Evolutionary conservation across 352 stramenopile genomes (phyloP), one percentile per base, ranked within the genome.

Genomic region (Blastocystis sp.): DNA sequence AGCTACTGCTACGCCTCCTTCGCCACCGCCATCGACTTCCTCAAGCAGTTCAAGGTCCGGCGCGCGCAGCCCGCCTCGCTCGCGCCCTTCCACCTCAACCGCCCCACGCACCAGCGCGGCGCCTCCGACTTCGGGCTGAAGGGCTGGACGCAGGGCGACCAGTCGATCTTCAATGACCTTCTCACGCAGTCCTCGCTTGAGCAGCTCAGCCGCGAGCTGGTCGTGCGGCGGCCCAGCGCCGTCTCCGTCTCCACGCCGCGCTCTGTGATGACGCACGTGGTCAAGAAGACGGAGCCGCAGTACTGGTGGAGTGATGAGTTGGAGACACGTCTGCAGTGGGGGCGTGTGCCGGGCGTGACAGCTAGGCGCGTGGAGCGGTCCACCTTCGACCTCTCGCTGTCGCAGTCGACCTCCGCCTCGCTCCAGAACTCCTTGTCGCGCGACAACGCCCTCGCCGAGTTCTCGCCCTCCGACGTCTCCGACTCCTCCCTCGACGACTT

Each of bases 161-260:
- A 62, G n/a, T 81, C 71, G n/a, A 48, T 81, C 40, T 81, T 81
- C 48, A 81, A 81, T 45, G 71, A 81, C 61, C 17, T 81, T 40
- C 53, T 81, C 19, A 81, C 71, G 38, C 71, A 64, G 23, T 67
- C 71, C n/a, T 81, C 71, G 7, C 48, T 81, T 3, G 71, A 81
- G 41, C 71, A 28, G 14, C 34, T 59, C 48, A 56, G 48, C 14
- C 48, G 48, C 48, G 48, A 56, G 48, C 5, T 56, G 48, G 14
- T 56, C 48, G 48, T 14, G 48, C 48, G 48, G 48, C 48, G 48
- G 14, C 48, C 48, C 5, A 17, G 5, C 48, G 5, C 48, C 48
- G 48, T 14, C 5, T 56, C 48, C 5, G 5, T 56, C 48, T 56
- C 48, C 48, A 17, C 48, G 5, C 5, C 48, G 48, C 48, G 48